Evolutionary conservation across 176 grass and related monocot species (phyloP), one percentile per base, ranked within the genome.

Genomic region (Calamus simplicifolius): DNA sequence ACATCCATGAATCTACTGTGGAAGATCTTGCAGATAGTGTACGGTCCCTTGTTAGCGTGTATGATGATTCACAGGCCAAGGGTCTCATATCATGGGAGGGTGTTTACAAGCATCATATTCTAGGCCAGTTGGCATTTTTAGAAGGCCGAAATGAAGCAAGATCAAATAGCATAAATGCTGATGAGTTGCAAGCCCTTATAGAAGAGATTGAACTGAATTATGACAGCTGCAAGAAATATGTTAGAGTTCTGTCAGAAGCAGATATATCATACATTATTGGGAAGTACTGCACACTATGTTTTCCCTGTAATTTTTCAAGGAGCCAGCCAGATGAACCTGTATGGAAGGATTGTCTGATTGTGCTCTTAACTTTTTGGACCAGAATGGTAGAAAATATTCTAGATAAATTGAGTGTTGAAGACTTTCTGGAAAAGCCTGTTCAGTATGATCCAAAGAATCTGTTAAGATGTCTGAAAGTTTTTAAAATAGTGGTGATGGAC

Each of bases 51-150:
- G 83, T 91, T 49, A 81, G 75, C 75, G 73, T 88, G 63, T 97
- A 97, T 73, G 78, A 75, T 58, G 73, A 81, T 73, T 72, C 62
- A 71, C 72, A 79, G 56, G 72, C 76, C 56, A 97, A 91, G 73
- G 83, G 87, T 68, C 85, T 97, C 52, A 72, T 97, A 75, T 91
- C 81, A 27, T 69, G 56, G 27, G 80, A 88, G 49, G 87, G 92
- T 67, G 87, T 97, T 69, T 97, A 82, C 72, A 97, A 80, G 78
- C 92, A 97, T 65, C 79, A 97, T 68, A 75, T 97, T 70, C 59
- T 97, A 56, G 78, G 69, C 50, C 51, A 80, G 58, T 67, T 97
- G 81, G 81, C 87, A 64, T 97, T 84, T 78, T 85, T 91, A 66
- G 92, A 97, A 91, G 87, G 84, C 31, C 71, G 78, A 52, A 88